Evolutionary conservation across 2,329 filamentous ascomycete genomes (phyloP).

Genomic region (Venturia carpophila): DNA sequence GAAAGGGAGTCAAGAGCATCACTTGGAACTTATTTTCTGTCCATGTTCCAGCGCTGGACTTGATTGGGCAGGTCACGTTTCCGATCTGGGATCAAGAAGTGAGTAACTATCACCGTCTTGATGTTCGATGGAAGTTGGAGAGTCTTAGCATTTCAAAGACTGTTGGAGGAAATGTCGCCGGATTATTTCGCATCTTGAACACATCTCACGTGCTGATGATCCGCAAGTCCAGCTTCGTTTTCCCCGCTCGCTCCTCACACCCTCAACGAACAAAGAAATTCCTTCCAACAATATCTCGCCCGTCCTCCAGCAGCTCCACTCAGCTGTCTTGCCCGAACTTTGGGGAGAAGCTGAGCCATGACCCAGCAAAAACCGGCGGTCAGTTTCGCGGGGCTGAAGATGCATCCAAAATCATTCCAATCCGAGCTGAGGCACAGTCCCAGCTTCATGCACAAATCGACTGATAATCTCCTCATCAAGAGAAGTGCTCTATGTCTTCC

Average conservation of each 20-base stretch:
- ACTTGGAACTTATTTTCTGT: not conserved
- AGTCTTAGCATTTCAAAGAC: not conserved
- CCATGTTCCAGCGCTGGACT: not conserved
- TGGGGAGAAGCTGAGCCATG: not conserved
- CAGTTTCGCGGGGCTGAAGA: not conserved
- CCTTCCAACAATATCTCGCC: not conserved
- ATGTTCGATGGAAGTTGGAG: no score
- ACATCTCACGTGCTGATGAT: not conserved
- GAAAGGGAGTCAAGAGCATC: not conserved
- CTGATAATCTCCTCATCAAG: not conserved
- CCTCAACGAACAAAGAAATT: not conserved
- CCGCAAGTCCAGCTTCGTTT: not conserved
- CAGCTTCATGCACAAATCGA: constrained; percentile 2
- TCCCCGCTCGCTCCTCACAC: not conserved
- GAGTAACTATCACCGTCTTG: no score
- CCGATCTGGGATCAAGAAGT: not conserved
- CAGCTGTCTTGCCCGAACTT: not conserved
- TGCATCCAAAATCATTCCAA: not conserved
- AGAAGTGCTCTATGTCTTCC: not conserved
- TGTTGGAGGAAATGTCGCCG: not conserved
- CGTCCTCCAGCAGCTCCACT: not conserved
- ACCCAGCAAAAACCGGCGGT: not conserved
- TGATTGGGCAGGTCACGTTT: not conserved
- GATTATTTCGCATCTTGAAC: not conserved
- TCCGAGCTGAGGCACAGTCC: not conserved